A percentile compares a stretch with the other conserved stretches of the same genome.
phyloP scores from a whole-genome alignment of 2,329 filamentous ascomycete species.

The Cladosporium sp. region DNA sequence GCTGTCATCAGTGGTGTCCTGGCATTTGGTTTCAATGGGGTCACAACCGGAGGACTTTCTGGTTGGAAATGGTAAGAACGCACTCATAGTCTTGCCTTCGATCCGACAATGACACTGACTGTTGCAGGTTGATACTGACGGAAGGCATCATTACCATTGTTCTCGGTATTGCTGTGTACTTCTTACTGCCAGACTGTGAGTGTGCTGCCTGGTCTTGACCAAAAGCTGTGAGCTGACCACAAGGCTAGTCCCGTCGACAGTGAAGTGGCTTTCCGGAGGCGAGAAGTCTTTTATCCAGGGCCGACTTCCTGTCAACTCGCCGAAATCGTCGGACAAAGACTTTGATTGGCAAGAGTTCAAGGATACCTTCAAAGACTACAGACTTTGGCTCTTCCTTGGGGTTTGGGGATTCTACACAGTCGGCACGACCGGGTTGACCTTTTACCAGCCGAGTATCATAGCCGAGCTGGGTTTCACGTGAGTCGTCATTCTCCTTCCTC shows the following conservation, averaged over 20 bases:
- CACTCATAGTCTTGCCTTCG: neutral
- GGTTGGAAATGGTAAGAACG: neutral
- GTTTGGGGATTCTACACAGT: slow-evolving; percentile 52
- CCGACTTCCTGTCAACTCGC: slow-evolving; percentile 45
- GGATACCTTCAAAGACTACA: slow-evolving; percentile 41
- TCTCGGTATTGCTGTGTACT: slow-evolving; percentile 52
- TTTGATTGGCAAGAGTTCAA: slow-evolving; percentile 45
- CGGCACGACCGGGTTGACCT: slow-evolving; percentile 46
- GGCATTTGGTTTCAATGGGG: slow-evolving; percentile 43
- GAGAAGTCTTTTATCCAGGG: slow-evolving; percentile 54
- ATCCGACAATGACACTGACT: neutral
- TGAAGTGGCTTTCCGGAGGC: slow-evolving; percentile 14
- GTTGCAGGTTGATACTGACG: neutral
- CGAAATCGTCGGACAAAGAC: slow-evolving; percentile 42
- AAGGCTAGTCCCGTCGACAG: neutral
- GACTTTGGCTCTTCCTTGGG: slow-evolving; percentile 48
- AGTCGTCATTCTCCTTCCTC: neutral
- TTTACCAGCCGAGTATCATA: slow-evolving; percentile 47
- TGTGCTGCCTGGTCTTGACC: slow-evolving; percentile 40
- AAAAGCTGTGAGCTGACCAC: neutral
- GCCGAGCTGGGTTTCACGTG: slow-evolving; percentile 22
- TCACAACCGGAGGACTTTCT: neutral
- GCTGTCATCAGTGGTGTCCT: slow-evolving; percentile 46
- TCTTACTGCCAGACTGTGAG: slow-evolving; percentile 55
- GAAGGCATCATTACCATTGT: slow-evolving; percentile 53